These are phyloP conservation scores for Fusarium algeriense DNA, from an alignment of 2,329 filamentous ascomycete species.

Conservation along the genomic window DNA sequence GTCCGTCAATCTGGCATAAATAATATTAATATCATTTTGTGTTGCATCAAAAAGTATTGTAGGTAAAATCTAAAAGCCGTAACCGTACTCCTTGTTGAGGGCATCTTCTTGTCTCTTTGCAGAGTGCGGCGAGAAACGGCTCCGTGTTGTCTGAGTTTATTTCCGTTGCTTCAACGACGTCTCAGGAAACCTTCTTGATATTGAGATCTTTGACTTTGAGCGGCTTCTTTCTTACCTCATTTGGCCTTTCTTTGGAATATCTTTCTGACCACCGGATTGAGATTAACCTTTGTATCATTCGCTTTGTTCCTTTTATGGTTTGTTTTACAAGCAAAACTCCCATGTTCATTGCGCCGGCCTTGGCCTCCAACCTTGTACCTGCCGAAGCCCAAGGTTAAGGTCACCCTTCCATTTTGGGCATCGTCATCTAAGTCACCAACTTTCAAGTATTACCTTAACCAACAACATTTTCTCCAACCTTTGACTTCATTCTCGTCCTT, in stretches of 20 bases:
- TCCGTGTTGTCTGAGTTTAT: neutral
- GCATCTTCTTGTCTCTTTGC: slow-evolving; percentile 6
- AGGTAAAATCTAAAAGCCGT: neutral
- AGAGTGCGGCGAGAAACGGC: neutral
- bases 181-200: slow-evolving; percentile 13
- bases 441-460: neutral
- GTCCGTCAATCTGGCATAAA: slow-evolving; percentile 20
- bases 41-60: slow-evolving; percentile 2
- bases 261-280: slow-evolving; percentile 8
- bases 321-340: slow-evolving; percentile 2
- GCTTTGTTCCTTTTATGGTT: neutral
- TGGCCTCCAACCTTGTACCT: slow-evolving; percentile 16
- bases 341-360: slow-evolving; percentile 12
- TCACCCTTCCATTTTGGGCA: slow-evolving; percentile 35
- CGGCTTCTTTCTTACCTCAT: slow-evolving; percentile 1
- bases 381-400: slow-evolving; percentile 2
- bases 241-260: slow-evolving; percentile 1
- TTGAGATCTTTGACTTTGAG: neutral
- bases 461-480: slow-evolving; percentile 10
- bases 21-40: slow-evolving; percentile 11
- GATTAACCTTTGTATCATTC: neutral
- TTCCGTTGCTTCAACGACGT: slow-evolving; percentile 22
- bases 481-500: slow-evolving; percentile 11
- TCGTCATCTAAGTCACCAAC: slow-evolving; percentile 25
- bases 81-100: neutral